Evolutionary conservation across 164 flowering plant species (phyloP).

Genomic region (Annona squamosa): DNA sequence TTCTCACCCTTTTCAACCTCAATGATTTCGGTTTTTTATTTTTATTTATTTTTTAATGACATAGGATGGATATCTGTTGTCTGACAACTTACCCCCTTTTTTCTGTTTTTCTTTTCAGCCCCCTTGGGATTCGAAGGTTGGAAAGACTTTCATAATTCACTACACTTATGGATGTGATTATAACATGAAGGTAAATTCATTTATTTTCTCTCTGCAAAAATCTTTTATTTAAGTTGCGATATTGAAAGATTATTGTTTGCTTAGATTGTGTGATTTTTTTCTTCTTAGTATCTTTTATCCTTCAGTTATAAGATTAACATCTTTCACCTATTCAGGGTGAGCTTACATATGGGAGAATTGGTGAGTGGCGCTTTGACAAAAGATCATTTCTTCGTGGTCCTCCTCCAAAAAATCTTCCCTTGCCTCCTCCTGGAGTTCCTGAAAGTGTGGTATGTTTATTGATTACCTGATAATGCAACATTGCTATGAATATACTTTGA

Average conservation of each 20-base stretch:
- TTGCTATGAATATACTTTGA: neutral
- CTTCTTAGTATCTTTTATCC: neutral
- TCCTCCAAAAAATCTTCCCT: constrained; percentile 60
- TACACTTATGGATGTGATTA: constrained; percentile 93
- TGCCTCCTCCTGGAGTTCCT: constrained; percentile 97
- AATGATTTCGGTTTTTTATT: neutral
- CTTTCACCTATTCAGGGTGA: constrained; percentile 53
- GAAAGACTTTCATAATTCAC: constrained; percentile 66
- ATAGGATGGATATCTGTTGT: neutral
- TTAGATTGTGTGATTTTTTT: neutral
- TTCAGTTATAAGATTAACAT: neutral
- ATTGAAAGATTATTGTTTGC: neutral
- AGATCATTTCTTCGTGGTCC: constrained; percentile 65
- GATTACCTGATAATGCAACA: neutral
- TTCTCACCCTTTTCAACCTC: neutral
- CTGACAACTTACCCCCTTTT: neutral
- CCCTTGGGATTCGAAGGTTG: constrained; percentile 70
- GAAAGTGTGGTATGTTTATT: constrained; percentile 89
- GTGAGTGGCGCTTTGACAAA: constrained; percentile 97
- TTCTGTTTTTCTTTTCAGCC: constrained; percentile 55
- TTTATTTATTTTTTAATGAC: neutral
- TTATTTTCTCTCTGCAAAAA: neutral
- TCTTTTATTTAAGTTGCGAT: neutral
- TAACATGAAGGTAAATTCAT: constrained; percentile 52
- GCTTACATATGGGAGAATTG: constrained; percentile 75